A percentile compares a stretch with the other conserved stretches of the same genome.
phyloP scores from a whole-genome alignment of 805 yeast species.

The Wickerhamia fluorescens region DNA sequence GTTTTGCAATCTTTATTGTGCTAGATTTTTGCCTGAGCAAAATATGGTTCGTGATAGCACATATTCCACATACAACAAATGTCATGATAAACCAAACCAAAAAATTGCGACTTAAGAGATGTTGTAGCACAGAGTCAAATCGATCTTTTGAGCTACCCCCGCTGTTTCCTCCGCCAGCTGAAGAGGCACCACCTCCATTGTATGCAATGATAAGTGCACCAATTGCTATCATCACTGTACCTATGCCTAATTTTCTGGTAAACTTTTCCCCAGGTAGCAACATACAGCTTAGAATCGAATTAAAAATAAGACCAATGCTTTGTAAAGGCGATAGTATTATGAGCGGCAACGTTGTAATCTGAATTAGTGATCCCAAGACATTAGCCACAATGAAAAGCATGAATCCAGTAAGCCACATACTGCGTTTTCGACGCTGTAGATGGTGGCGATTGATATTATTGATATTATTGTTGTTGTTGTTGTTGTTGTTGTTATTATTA shows the following conservation, averaged over 20 bases:
- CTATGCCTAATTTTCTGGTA: constrained; percentile 47
- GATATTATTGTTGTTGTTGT: no score
- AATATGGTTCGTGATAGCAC: constrained; percentile 17
- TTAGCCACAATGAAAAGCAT: constrained; percentile 64
- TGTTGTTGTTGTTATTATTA: no score
- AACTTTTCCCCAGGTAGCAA: constrained; percentile 63
- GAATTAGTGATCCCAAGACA: constrained; percentile 74
- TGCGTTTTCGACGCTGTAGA: constrained; percentile 35
- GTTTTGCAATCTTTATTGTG: constrained; percentile 9
- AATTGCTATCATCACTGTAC: constrained; percentile 58
- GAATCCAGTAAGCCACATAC: constrained; percentile 74
- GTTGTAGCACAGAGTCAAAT: constrained; percentile 35
- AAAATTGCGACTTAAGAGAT: constrained; percentile 38
- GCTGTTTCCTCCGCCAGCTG: background rate
- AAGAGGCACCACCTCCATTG: constrained; percentile 52
- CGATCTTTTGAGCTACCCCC: constrained; percentile 14
- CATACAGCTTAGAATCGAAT: constrained; percentile 61
- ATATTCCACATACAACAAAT: constrained; percentile 18
- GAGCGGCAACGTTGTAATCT: constrained; percentile 76
- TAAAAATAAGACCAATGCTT: constrained; percentile 83
- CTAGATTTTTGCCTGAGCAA: constrained; percentile 4
- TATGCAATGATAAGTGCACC: constrained; percentile 79
- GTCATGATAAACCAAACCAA: constrained; percentile 48
- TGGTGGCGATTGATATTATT: no score
- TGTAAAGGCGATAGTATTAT: constrained; percentile 77